Evolutionary conservation across 345 rosid genomes (phyloP).

Genomic region (Brassica nigra): DNA sequence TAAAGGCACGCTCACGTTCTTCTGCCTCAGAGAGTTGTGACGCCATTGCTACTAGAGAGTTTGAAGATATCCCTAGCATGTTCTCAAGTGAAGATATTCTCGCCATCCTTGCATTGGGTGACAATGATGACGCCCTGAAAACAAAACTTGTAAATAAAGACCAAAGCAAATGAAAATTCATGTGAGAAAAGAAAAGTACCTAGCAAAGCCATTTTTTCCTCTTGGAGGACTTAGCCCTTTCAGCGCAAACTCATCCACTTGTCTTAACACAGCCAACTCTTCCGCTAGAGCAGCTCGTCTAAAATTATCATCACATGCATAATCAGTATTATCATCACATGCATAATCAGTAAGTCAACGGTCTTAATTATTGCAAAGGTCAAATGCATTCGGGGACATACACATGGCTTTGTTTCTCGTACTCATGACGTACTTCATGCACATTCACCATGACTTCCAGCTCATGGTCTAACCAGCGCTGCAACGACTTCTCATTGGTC

Average conservation of each 20-base stretch:
- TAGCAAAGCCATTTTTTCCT: conserved; percentile 87
- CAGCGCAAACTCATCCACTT: conserved; percentile 83
- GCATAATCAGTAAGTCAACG: conserved; percentile 10
- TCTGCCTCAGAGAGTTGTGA: conserved; percentile 99
- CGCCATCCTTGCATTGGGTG: conserved; percentile 91
- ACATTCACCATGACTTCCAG: conserved; percentile 99
- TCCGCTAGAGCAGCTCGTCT: conserved; percentile 96
- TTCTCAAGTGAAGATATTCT: conserved; percentile 88
- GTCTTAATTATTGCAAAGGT: conserved; percentile 1
- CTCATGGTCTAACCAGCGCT: conserved; percentile 95
- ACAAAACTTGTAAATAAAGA: conserved; percentile 13
- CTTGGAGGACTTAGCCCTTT: conserved; percentile 95
- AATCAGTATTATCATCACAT: not conserved
- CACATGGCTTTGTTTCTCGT: conserved; percentile 98
- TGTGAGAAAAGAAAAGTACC: conserved; percentile 45
- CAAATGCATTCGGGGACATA: conserved; percentile 45
- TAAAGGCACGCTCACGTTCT: conserved; percentile 88
- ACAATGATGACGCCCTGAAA: conserved; percentile 90
- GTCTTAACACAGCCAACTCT: conserved; percentile 84
- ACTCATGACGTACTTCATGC: conserved; percentile 96
- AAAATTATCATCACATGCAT: conserved; percentile 13
- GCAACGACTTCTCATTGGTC: conserved; percentile 91
- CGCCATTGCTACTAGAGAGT: conserved; percentile 96
- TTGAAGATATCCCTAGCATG: conserved; percentile 91
- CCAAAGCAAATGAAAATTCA: not conserved